Evolutionary conservation across 768 basidiomycete genomes (phyloP), one percentile per base, ranked within the genome.

Genomic region (Tulasnella sp.): DNA sequence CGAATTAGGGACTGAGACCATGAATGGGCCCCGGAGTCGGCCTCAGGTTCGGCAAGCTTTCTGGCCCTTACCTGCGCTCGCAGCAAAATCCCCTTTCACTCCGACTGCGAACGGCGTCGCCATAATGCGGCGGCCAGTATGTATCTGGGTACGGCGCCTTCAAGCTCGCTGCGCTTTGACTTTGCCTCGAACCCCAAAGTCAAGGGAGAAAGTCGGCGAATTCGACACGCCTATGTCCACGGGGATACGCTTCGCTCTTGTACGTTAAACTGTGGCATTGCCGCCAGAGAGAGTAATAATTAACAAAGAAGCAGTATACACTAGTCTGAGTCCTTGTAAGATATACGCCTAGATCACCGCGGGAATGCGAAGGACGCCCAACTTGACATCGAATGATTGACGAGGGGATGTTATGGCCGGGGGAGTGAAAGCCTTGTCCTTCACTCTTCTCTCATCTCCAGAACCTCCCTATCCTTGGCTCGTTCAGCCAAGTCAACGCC

Each of bases 401-500:
- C 54, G 15, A 58, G 29, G 54, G 8, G 54, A n/a, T 5, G 54
- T 4, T 3, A 2, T 2, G 29, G 12, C 58, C 1, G 7, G n/a
- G 9, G 58, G 3, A 31, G 58, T 64, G 45, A 22, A 22, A 49
- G 5, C 45, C 3, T 2, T 68, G 29, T 52, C 9, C 52, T 54
- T 73, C 45, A 76, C 40, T 76, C 75, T 37, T 76, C 75, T 25
- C 67, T 67, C 75, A 76, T 76, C 75, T 67, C 75, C 67, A 76
- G 45, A 7, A 70, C 75, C 14, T 67, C 75, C 25, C 75, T 36
- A 8, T 76, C 75, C 52, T 54, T 39, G 25, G 90, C 90, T 79
- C 96, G 85, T 83, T 96, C 94, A 64, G 93, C 93, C 68, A 97
- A 84, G 81, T 97, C 96, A 14, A 97, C 93, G 0, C 96, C 95